Evolutionary conservation across 306 rosid species (phyloP).

Genomic region (Rubus parviflorus): DNA sequence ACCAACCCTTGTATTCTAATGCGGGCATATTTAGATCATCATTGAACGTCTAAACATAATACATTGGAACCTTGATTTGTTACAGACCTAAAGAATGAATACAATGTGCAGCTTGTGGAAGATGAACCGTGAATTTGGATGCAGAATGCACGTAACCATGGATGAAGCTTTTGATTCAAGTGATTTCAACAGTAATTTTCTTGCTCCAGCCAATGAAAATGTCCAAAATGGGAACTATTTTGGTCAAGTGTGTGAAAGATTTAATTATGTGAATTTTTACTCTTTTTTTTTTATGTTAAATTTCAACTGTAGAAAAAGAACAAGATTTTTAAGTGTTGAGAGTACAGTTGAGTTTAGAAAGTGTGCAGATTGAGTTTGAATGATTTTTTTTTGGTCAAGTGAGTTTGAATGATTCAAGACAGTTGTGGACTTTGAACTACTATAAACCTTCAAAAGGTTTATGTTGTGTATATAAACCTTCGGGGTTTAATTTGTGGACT

Average conservation of each 20-base stretch:
- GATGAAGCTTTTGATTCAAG: constrained; percentile 26
- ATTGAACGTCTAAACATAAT: constrained; percentile 23
- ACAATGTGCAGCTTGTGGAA: constrained; percentile 65
- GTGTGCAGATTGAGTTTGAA: constrained; percentile 26
- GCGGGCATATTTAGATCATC: neutral
- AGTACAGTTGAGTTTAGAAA: constrained; percentile 38
- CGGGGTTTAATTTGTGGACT: neutral
- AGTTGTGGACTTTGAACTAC: constrained; percentile 26
- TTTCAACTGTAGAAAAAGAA: constrained; percentile 54
- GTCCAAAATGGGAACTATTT: constrained; percentile 1
- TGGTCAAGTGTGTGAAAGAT: constrained; percentile 32
- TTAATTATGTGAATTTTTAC: constrained; percentile 32
- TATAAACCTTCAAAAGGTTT: no score
- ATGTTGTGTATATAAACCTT: neutral
- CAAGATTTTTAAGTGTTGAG: constrained; percentile 32
- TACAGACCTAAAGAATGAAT: constrained; percentile 74
- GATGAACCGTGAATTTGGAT: constrained; percentile 51
- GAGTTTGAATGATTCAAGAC: constrained; percentile 8
- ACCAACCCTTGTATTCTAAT: neutral
- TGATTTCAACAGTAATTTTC: neutral
- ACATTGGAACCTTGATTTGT: constrained; percentile 39
- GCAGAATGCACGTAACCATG: neutral
- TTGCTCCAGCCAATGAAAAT: neutral
- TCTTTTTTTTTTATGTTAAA: constrained; percentile 34
- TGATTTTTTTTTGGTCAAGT: neutral